Percentiles rank a stretch among this genome's conserved stretches.
Evolutionary conservation across 129 eudicot species (phyloP).

Genomic region (Arctium lappa): DNA sequence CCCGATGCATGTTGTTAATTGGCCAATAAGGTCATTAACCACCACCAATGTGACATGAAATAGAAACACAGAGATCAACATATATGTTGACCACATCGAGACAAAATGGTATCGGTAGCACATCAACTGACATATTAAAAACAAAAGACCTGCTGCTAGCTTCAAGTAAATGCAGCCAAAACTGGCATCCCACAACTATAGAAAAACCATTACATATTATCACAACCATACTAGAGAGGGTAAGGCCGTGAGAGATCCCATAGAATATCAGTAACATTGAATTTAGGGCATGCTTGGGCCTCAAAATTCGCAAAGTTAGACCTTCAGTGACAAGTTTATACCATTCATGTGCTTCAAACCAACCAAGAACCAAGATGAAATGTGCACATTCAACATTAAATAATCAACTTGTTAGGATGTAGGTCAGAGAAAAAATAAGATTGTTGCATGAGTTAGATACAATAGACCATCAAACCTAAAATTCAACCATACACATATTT

Average conservation of each 20-base stretch:
- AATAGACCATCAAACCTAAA: not conserved
- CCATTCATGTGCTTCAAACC: not conserved
- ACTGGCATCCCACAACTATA: not conserved
- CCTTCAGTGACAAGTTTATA: not conserved
- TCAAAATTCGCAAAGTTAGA: not conserved
- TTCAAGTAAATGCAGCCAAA: not conserved
- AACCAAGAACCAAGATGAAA: not conserved
- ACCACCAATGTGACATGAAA: constrained; percentile 4
- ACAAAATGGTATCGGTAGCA: not conserved
- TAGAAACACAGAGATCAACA: not conserved
- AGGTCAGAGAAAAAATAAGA: not conserved
- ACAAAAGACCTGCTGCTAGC: not conserved
- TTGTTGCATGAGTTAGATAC: not conserved
- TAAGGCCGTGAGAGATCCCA: not conserved
- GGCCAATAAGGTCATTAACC: not conserved
- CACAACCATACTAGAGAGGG: constrained; percentile 8
- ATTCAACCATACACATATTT: not conserved
- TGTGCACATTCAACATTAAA: not conserved
- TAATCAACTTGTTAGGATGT: not conserved
- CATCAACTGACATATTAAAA: not conserved
- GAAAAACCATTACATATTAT: constrained; percentile 7
- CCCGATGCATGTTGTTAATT: not conserved
- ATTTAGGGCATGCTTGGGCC: not conserved
- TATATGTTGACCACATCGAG: constrained; percentile 4
- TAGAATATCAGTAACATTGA: not conserved